Evolutionary conservation across 2,329 filamentous ascomycete species (phyloP), one percentile per base, ranked within the genome.

Genomic region (Phyllachora maydis): DNA sequence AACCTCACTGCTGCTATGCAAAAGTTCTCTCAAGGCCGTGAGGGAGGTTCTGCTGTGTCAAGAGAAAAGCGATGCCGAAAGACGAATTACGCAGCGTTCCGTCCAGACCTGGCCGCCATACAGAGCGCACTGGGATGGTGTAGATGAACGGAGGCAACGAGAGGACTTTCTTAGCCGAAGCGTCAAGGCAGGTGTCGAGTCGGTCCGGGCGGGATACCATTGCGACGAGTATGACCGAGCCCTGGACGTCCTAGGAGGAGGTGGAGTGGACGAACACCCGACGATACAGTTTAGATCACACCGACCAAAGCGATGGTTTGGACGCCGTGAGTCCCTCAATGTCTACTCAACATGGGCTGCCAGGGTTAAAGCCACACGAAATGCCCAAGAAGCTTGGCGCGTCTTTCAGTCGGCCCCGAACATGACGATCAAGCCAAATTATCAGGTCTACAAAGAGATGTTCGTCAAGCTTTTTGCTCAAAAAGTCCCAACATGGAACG

Each of bases 341-440:
- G 41, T 46, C 8, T 49, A 39, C 23, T 35, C 36, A 4, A 30
- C 29, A 4, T 73, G 67, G 66, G 60, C 60, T 17, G 57, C 59
- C 28, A 56, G 52, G 14, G 53, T 73, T 19, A 52, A 49, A 30
- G 56, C 66, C 1, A 72, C 67, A 4, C 54, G 67, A 13, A 68
- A 71, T 34, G 47, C 57, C 1, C 52, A 60, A 27, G 67, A 73
- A 35, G 67, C 67, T 4, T 73, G 67, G 67, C 49, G 47, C 4
- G 43, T 49, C 20, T 56, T 62, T 28, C 47, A 48, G 27, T 37
- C 38, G 28, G 49, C 49, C 1, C 50, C 48, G 2, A 28, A 30
- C 18, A 28, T 36, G 13, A 44, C 33, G 9, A 32, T 43, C 27
- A 35, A 33, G 14, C 54, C 57, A 3, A 47, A 44, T 4, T 27